Percentiles rank a stretch among this genome's conserved stretches.
Evolutionary conservation across 352 stramenopile species (phyloP).

Genomic region (Globisporangium viniferum): DNA sequence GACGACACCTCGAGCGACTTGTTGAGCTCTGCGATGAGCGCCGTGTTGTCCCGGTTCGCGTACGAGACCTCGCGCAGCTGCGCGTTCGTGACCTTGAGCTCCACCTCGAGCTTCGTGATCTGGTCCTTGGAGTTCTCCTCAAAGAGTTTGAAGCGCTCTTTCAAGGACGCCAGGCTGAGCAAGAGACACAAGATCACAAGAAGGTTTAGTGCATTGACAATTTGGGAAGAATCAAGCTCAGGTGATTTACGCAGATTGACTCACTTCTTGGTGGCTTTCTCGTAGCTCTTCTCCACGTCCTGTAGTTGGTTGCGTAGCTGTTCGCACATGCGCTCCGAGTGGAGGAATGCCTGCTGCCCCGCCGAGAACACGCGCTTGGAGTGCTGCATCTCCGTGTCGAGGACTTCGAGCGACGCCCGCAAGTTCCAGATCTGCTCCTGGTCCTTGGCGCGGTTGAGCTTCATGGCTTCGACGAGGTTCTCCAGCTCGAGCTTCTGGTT

Average conservation of each 20-base stretch:
- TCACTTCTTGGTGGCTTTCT: constrained; percentile 72
- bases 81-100: constrained; percentile 67
- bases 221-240: neutral
- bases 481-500: constrained; percentile 83
- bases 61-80: constrained; percentile 77
- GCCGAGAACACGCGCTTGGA: constrained; percentile 76
- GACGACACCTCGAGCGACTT: constrained; percentile 48
- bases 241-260: constrained; percentile 1
- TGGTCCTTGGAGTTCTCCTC: constrained; percentile 75
- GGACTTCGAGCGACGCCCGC: constrained; percentile 51
- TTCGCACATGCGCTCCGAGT: constrained; percentile 66
- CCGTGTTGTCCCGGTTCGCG: constrained; percentile 67
- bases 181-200: neutral
- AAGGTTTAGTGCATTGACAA: neutral
- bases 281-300: constrained; percentile 74
- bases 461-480: constrained; percentile 50
- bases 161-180: constrained; percentile 54
- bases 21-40: constrained; percentile 51
- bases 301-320: constrained; percentile 64
- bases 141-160: constrained; percentile 75
- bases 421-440: constrained; percentile 76
- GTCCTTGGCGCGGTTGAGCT: constrained; percentile 51
- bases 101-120: constrained; percentile 77
- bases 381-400: constrained; percentile 80
- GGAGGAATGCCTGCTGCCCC: constrained; percentile 70